phyloP scores from a whole-genome alignment of 768 basidiomycete species.

The Mycena leptocephala region DNA sequence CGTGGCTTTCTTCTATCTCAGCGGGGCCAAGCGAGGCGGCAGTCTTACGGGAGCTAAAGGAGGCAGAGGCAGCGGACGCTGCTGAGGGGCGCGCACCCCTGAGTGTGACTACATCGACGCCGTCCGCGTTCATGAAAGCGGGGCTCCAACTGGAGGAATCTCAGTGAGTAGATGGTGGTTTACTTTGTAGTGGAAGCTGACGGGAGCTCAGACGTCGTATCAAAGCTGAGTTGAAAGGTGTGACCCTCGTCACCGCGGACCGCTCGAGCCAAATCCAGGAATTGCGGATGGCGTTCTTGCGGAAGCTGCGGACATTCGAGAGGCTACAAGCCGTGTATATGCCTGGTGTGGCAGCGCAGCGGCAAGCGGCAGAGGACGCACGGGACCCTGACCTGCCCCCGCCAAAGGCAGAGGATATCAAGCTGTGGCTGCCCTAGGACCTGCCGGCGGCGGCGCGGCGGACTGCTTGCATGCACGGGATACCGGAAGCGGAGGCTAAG shows the following conservation, averaged over 20 bases:
- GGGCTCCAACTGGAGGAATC: constrained; percentile 24
- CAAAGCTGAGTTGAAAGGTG: background rate
- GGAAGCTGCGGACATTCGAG: constrained; percentile 16
- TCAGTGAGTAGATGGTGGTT: constrained; percentile 4
- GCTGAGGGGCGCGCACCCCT: no score
- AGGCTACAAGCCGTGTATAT: background rate
- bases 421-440: constrained; percentile 25
- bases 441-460: background rate
- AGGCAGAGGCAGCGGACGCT: no score
- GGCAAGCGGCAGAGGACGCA: constrained; percentile 13
- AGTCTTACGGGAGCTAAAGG: no score
- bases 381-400: constrained; percentile 21
- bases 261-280: constrained; percentile 19
- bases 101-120: no score
- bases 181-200: no score
- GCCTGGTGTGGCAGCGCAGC: constrained; percentile 5
- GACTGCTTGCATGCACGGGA: background rate
- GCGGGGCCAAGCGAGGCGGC: no score
- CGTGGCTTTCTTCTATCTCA: no score
- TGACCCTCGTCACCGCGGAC: constrained; percentile 12
- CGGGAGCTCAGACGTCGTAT: background rate
- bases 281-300: constrained; percentile 3
- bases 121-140: no score
- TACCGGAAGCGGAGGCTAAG: no score
- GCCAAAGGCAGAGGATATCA: constrained; percentile 23